phyloP scores from a whole-genome alignment of 768 basidiomycete species.

The Hydnum rufescens region DNA sequence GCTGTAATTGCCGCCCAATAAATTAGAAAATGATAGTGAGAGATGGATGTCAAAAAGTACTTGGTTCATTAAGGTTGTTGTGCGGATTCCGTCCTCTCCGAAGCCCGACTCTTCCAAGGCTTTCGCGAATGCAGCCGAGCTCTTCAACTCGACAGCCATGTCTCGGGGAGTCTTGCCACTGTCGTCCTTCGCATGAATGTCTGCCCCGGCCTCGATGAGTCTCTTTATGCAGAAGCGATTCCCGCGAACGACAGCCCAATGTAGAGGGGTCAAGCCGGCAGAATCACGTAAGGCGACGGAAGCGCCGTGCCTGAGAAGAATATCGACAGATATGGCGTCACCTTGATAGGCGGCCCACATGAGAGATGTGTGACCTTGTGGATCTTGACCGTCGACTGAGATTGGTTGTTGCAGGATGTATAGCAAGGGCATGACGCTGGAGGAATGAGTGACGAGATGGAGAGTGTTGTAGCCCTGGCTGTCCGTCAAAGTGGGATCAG shows the following conservation, averaged over 20 bases:
- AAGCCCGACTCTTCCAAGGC: slow-evolving; percentile 77
- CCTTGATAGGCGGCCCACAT: slow-evolving; percentile 99
- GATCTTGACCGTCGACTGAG: slow-evolving; percentile 74
- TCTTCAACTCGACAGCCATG: slow-evolving; percentile 89
- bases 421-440: slow-evolving; percentile 82
- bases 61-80: slow-evolving; percentile 49
- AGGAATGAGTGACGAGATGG: slow-evolving; percentile 88
- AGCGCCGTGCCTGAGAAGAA: slow-evolving; percentile 76
- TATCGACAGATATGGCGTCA: slow-evolving; percentile 83
- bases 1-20: slow-evolving; percentile 27
- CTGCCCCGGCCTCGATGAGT: slow-evolving; percentile 70
- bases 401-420: slow-evolving; percentile 88
- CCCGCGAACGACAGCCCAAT: slow-evolving; percentile 97
- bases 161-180: slow-evolving; percentile 79
- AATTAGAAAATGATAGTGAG: neutral
- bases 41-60: slow-evolving; percentile 24
- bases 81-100: slow-evolving; percentile 52
- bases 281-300: slow-evolving; percentile 59
- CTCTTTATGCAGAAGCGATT: slow-evolving; percentile 66
- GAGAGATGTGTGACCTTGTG: slow-evolving; percentile 80
- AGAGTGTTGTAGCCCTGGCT: slow-evolving; percentile 92
- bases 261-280: slow-evolving; percentile 67
- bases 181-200: slow-evolving; percentile 58
- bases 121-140: slow-evolving; percentile 71
- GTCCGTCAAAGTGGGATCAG: slow-evolving; percentile 82